Base-by-base conservation (phyloP, 345 rosid species). In the Pistacia atlantica region DNA sequence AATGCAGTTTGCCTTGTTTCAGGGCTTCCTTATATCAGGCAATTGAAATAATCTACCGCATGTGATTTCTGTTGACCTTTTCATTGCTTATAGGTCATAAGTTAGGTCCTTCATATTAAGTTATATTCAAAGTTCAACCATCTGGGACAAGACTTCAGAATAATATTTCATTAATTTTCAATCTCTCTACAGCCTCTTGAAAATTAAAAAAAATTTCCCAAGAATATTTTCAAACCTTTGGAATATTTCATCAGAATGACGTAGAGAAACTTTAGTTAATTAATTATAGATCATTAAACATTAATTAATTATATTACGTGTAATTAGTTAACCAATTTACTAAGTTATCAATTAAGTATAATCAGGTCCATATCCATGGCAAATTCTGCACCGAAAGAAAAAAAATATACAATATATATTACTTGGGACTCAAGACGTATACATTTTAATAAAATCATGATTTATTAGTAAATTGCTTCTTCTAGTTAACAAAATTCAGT, bases 371-470 rank as follows among this genome's bases (percentile, higher is more conserved):
- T 48, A 51, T 2, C n/a, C 58, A 48, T 28, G 68, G 59, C 46
- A 60, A 61, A 62, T 73, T 73, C 4, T 48, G 68, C 46, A 73
- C 59, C 67, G 25, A 60, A 58, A 59, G 46, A 55, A 60, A 25
- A 45, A 60, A 58, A 59, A 25, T 22, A 25, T 25, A 25, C 25
- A 25, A 25, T 25, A 25, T 25, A 25, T 25, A 59, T 6, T 42
- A 45, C 54, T 48, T 48, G 54, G 76, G 37, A 14, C 0, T 61
- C 28, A 73, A 61, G 76, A 48, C 17, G 9, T 59, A 37, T 37
- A 38, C 28, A 56, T 49, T 13, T 7, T 5, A n/a, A 1, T 56
- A 45, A 12, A 52, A n/a, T n/a, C n/a, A n/a, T n/a, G n/a, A n/a
- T n/a, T n/a, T n/a, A n/a, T n/a, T n/a, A n/a, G n/a, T n/a, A n/a